These are phyloP conservation scores for Paragyromitra xinjiangensis DNA, from an alignment of 495 filamentous ascomycete species.

Conservation along the genomic window DNA sequence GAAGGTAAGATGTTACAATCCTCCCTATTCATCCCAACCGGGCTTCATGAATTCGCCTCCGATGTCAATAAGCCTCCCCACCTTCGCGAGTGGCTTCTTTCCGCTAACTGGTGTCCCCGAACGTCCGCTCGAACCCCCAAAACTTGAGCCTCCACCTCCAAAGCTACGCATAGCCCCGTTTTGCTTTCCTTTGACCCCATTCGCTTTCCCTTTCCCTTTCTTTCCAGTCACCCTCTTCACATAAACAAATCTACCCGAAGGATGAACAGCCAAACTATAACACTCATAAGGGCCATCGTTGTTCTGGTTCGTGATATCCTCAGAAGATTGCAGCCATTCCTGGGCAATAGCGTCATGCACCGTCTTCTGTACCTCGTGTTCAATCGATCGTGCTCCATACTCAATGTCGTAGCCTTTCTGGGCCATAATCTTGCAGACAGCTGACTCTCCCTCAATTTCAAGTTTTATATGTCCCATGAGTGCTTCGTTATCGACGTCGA, in stretches of 20 bases:
- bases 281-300: conserved; percentile 38
- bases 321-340: conserved; percentile 38
- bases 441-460: conserved; percentile 56
- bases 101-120: conserved; percentile 1
- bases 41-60: conserved; percentile 20
- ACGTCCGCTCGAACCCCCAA: neutral
- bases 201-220: conserved; percentile 16
- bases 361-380: conserved; percentile 34
- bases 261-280: conserved; percentile 23
- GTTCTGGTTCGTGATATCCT: conserved; percentile 28
- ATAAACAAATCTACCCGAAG: conserved; percentile 24
- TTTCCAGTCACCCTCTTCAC: neutral
- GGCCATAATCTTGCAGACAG: conserved; percentile 59
- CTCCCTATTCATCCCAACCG: conserved; percentile 37
- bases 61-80: conserved; percentile 43
- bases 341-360: conserved; percentile 36
- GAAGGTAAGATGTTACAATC: neutral
- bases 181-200: conserved; percentile 5
- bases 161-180: conserved; percentile 5
- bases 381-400: conserved; percentile 60
- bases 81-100: conserved; percentile 17
- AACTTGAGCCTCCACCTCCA: conserved; percentile 10
- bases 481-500: conserved; percentile 55
- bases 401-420: conserved; percentile 59
- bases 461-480: conserved; percentile 60